Base-by-base conservation (phyloP, 2,329 filamentous ascomycete genomes). In the Sporothrix pallida region DNA sequence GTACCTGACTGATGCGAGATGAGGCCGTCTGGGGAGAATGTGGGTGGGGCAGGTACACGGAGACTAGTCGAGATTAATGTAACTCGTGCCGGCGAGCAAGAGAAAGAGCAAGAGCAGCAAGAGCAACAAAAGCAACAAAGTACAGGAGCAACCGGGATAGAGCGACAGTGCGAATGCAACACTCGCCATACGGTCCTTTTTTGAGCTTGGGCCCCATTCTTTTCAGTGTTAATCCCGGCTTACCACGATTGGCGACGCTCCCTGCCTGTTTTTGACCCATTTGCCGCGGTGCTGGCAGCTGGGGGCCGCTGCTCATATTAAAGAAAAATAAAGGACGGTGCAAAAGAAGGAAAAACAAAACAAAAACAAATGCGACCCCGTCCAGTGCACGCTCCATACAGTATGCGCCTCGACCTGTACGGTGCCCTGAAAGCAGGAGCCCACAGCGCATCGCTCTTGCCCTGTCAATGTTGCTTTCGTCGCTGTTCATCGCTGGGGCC, bases 41-140 rank as follows among this genome's bases (percentile, higher is more conserved):
- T 70, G 70, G 74, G 77, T 76, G 77, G 77, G 73, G 46, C 70
- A 42, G 77, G 76, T 80, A 81, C 80, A 73, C 77, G 74, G 68
- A 68, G 70, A 74, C 75, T 75, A 75, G 76, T 76, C 76, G 78
- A 78, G 75, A 78, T 77, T 75, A 76, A 79, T 74, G 80, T 79
- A 78, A 75, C 78, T 78, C 60, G 62, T 12, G 70, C 58, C 44
- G 69, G 52, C 13, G 12, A 70, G 54, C 26, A 48, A 68, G 46
- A 37, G 31, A 37, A 37, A 7, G 23, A 26, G 23, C 23, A 26
- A 26, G 23, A 26, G 23, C 23, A 37, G 31, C 31, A 5, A 37
- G 31, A 37, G 31, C 31, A 37, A 37, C 31, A 37, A 37, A 37
- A 37, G 31, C 23, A 26, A 26, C 23, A 37, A 7, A 37, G 23